Evolutionary conservation across 495 filamentous ascomycete genomes (phyloP).

Genomic region (Amniculicola lignicola): DNA sequence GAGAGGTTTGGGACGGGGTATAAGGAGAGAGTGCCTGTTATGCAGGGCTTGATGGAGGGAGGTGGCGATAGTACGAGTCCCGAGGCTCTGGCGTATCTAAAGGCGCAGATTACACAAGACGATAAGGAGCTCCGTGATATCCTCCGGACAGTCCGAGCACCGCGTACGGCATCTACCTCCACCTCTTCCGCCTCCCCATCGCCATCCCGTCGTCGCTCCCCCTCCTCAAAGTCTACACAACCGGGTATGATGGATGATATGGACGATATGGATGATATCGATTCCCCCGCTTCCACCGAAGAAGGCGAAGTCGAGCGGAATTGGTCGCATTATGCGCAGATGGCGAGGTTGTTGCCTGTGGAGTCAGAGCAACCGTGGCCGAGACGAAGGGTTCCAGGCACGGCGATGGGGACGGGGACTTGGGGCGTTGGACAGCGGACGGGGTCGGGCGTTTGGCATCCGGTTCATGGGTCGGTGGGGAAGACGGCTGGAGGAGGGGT

Average conservation of each 20-base stretch:
- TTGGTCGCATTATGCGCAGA: slow-evolving; percentile 16
- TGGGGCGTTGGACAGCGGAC: no score
- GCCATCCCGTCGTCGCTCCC: no score
- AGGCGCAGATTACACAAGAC: slow-evolving; percentile 76
- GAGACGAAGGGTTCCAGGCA: no score
- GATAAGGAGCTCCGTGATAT: slow-evolving; percentile 72
- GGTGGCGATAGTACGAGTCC: slow-evolving; percentile 38
- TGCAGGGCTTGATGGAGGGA: slow-evolving; percentile 69
- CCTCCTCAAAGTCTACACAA: background rate
- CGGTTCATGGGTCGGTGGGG: no score
- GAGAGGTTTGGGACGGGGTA: slow-evolving; percentile 68
- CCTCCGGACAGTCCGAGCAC: slow-evolving; percentile 51
- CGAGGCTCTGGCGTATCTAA: slow-evolving; percentile 61
- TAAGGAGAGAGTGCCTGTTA: slow-evolving; percentile 69
- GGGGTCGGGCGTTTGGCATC: no score
- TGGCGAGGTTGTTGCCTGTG: slow-evolving; percentile 19
- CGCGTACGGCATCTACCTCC: background rate
- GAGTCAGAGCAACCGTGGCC: no score
- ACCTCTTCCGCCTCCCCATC: no score
- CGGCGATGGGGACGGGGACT: no score
- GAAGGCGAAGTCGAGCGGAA: slow-evolving; percentile 2
- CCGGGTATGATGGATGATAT: background rate
- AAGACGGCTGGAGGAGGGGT: no score
- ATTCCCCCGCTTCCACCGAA: no score
- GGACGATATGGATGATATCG: no score